Evolutionary conservation across 495 filamentous ascomycete species (phyloP).

Genomic region (Aspergillus bridgeri): DNA sequence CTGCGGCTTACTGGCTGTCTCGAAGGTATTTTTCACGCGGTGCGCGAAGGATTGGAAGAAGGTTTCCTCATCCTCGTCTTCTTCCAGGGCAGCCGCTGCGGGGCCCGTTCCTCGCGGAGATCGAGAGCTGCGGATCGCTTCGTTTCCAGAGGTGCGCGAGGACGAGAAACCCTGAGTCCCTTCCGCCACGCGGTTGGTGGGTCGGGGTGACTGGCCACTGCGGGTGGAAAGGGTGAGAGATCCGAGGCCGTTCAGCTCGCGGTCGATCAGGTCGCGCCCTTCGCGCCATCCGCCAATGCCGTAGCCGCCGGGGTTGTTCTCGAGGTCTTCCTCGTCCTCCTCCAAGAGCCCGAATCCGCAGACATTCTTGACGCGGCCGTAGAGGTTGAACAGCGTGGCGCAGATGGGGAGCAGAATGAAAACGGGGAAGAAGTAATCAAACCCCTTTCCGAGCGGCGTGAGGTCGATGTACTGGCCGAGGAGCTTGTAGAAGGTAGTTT

Average conservation of each 20-base stretch:
- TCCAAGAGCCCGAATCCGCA: constrained; percentile 76
- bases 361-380: constrained; percentile 71
- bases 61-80: constrained; percentile 67
- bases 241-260: constrained; percentile 69
- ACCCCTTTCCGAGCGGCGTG: constrained; percentile 77
- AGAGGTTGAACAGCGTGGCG: constrained; percentile 82
- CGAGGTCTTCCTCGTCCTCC: constrained; percentile 71
- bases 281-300: constrained; percentile 89
- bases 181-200: constrained; percentile 24
- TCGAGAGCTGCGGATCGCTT: constrained; percentile 29
- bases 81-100: constrained; percentile 37
- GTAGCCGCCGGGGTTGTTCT: constrained; percentile 58
- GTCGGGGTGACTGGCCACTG: constrained; percentile 30
- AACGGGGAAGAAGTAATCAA: constrained; percentile 82
- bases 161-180: constrained; percentile 27
- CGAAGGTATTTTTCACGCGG: constrained; percentile 85
- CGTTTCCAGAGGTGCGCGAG: constrained; percentile 28
- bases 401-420: constrained; percentile 80
- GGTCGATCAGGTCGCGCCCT: constrained; percentile 88
- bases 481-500: constrained; percentile 82
- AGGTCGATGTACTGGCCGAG: constrained; percentile 80
- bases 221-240: constrained; percentile 45
- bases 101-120: constrained; percentile 24
- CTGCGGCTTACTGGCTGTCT: constrained; percentile 73
- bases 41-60: constrained; percentile 82